Base-by-base conservation (phyloP, 2,329 filamentous ascomycete species). In the Clonostachys solani region DNA sequence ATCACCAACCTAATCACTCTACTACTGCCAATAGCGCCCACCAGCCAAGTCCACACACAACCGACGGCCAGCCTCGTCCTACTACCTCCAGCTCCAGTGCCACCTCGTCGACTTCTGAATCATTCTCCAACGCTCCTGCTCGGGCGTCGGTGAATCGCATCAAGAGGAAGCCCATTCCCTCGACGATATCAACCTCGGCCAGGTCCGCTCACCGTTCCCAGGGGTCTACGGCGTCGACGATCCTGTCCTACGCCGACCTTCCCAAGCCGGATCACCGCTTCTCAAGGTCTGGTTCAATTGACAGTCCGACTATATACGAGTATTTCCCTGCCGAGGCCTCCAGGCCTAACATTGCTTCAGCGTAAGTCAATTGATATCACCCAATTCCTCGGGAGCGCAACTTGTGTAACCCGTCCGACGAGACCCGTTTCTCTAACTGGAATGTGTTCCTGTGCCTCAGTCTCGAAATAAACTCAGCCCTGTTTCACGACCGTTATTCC, bases 261-360 rank as follows among this genome's bases (percentile, higher is more conserved):
- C 67, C 71, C 40, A 69, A 69, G 51, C 75, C 78, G n/a, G 74
- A 75, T 43, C 71, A 74, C 51, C 65, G 78, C 44, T 80, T 78
- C 58, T 70, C 71, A n/a, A 71, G 80, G 50, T 73, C 75, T 33
- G 76, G 66, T 54, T 77, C 78, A 13, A 61, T 81, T 47, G 80
- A 84, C 61, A 83, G 80, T 59, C 80, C 80, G 50, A 83, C 78
- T 33, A 65, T 84, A 43, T 83, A 84, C 73, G 77, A 81, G 57
- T 81, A 80, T 56, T 29, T 29, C 23, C 23, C 23, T 29, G 9
- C 23, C 23, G 23, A 29, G 9, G 23, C 23, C 8, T 10, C 23
- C 23, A 29, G 23, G 23, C 23, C 23, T 9, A 29, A 29, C 23
- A 29, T 29, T 29, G 23, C 23, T 29, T 29, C 23, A 29, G 23